Conservation (phyloP, 306 rosid species). For the Prosopis cineraria region DNA sequence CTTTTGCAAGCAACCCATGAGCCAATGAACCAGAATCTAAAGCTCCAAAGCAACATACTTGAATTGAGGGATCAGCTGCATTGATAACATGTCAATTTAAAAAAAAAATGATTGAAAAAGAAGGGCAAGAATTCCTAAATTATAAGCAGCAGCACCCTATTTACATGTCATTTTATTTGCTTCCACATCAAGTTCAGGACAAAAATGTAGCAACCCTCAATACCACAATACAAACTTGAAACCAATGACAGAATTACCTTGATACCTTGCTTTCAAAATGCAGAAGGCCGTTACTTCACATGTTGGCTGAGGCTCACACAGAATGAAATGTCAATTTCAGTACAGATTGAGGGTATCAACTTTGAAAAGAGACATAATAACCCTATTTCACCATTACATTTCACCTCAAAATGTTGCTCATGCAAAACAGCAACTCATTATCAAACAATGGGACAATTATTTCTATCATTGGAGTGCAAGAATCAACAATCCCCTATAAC, state of each 20-base stretch:
- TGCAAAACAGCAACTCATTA: neutral
- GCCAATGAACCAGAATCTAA: neutral
- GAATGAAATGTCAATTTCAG: constrained; percentile 7
- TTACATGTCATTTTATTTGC: constrained; percentile 11
- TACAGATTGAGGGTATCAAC: neutral
- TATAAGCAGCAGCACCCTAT: neutral
- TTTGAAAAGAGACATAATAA: neutral
- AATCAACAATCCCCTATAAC: neutral
- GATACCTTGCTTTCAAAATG: neutral
- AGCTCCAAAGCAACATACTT: constrained; percentile 3
- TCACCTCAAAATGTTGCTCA: constrained; percentile 10
- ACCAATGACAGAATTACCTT: neutral
- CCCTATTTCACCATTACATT: constrained; percentile 1
- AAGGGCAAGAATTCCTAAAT: neutral
- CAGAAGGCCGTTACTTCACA: neutral
- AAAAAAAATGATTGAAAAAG: neutral
- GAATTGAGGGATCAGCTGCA: constrained; percentile 10
- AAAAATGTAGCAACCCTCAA: neutral
- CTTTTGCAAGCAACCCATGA: neutral
- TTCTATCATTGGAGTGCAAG: neutral
- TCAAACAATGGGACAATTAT: neutral
- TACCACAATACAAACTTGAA: neutral
- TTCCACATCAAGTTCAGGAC: constrained; percentile 2
- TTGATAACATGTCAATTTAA: neutral
- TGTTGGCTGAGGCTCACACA: neutral